phyloP scores from a whole-genome alignment of 73 alveolate genomes.

The Paramecium primaurelia region DNA sequence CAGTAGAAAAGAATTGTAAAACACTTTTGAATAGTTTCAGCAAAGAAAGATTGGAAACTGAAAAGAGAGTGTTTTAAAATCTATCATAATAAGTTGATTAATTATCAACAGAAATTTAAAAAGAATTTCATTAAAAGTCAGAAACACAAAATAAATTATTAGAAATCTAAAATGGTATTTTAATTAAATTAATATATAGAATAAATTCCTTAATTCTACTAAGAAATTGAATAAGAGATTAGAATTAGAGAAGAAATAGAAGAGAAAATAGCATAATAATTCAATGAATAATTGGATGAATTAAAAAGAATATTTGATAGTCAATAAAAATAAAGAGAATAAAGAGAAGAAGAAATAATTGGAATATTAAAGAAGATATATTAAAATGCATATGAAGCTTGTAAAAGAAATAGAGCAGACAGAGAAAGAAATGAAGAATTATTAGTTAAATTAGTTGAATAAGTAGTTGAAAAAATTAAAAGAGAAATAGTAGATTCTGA shows the following conservation, averaged over 20 bases:
- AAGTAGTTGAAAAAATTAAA: conserved; percentile 62
- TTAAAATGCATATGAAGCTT: conserved; percentile 44
- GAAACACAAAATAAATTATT: conserved; percentile 38
- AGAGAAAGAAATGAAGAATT: conserved; percentile 65
- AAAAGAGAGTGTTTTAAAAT: conserved; percentile 56
- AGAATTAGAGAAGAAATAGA: conserved; percentile 57
- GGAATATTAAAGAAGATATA: conserved; percentile 47
- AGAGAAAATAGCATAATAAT: conserved; percentile 51
- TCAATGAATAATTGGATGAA: conserved; percentile 54
- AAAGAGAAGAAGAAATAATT: conserved; percentile 59
- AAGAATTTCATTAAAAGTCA: conserved; percentile 38
- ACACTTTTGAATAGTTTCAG: conserved; percentile 26
- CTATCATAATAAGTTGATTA: conserved; percentile 50
- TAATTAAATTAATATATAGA: neutral
- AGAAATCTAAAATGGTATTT: conserved; percentile 26
- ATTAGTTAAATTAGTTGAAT: conserved; percentile 60
- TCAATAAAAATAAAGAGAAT: conserved; percentile 55
- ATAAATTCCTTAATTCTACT: conserved; percentile 30
- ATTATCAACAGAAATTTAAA: conserved; percentile 55
- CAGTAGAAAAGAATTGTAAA: conserved; percentile 48
- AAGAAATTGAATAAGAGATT: conserved; percentile 52
- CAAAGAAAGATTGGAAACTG: conserved; percentile 61
- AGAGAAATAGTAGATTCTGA: conserved; percentile 58
- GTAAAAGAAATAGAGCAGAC: conserved; percentile 52
- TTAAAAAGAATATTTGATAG: conserved; percentile 54